phyloP scores from a whole-genome alignment of 768 basidiomycete genomes.

The Mycena kentingensis region DNA sequence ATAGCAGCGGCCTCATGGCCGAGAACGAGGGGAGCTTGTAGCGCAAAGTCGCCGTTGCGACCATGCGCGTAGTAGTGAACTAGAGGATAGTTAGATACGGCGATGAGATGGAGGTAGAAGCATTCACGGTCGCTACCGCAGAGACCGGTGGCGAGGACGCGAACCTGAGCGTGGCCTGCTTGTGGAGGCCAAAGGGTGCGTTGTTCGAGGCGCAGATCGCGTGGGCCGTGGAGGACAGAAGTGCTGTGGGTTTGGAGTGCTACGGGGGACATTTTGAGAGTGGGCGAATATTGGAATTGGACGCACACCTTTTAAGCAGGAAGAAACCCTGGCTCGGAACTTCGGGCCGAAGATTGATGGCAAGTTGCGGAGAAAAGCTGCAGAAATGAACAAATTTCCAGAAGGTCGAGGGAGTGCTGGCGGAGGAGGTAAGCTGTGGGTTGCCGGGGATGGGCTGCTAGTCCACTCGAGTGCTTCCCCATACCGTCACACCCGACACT shows the following conservation, averaged over 20 bases:
- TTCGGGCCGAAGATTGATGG: constrained; percentile 12
- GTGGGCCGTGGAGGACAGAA: constrained; percentile 80
- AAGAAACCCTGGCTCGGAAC: constrained; percentile 5
- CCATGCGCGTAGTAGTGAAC: constrained; percentile 92
- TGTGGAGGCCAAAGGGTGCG: constrained; percentile 74
- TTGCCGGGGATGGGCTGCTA: too few relatives aligned
- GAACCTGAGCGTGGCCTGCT: constrained; percentile 76
- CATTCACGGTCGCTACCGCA: constrained; percentile 85
- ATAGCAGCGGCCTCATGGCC: constrained; percentile 94
- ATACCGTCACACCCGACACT: too few relatives aligned
- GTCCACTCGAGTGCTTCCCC: too few relatives aligned
- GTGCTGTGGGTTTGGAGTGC: constrained; percentile 62
- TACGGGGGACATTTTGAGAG: constrained; percentile 38
- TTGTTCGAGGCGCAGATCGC: constrained; percentile 79
- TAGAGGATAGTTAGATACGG: constrained; percentile 31
- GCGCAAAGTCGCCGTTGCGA: constrained; percentile 89
- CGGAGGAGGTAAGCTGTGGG: too few relatives aligned
- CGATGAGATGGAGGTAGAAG: constrained; percentile 21
- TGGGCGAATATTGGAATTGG: constrained; percentile 21
- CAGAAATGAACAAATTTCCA: too few relatives aligned
- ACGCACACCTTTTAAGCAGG: constrained; percentile 23
- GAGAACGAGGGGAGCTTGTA: constrained; percentile 84
- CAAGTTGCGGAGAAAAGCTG: too few relatives aligned
- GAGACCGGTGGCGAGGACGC: constrained; percentile 80
- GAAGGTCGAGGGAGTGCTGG: too few relatives aligned